phyloP scores from a whole-genome alignment of 2,329 filamentous ascomycete species.

The Dryadomyces quercivorus region DNA sequence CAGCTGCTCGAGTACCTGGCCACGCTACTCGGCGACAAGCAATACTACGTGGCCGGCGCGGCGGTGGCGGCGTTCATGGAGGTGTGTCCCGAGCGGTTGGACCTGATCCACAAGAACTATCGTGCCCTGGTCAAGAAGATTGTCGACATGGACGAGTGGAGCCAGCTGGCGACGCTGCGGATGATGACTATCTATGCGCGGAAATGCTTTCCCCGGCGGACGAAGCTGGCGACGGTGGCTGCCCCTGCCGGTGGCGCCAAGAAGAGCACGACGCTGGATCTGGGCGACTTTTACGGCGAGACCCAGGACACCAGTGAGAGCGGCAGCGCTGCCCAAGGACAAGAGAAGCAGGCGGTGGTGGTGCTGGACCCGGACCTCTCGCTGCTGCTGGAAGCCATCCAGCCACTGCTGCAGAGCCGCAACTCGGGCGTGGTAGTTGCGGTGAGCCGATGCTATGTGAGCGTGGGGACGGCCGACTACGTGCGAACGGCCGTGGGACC shows the following conservation, averaged over 20 bases:
- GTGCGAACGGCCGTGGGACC: constrained; percentile 68
- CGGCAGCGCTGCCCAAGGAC: constrained; percentile 13
- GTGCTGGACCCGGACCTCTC: constrained; percentile 72
- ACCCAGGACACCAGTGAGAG: constrained; percentile 21
- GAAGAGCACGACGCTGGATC: constrained; percentile 30
- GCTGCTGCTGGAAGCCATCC: constrained; percentile 66
- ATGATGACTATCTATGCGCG: constrained; percentile 78
- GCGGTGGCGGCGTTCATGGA: constrained; percentile 84
- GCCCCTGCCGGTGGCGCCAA: neutral
- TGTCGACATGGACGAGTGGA: constrained; percentile 99
- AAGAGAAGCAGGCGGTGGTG: constrained; percentile 38
- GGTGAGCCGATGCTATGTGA: constrained; percentile 72
- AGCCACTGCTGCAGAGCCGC: constrained; percentile 77
- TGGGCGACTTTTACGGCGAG: constrained; percentile 77
- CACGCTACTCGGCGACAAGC: constrained; percentile 72
- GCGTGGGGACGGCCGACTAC: constrained; percentile 70
- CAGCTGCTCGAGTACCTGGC: constrained; percentile 75
- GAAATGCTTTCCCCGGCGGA: constrained; percentile 70
- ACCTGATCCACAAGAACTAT: constrained; percentile 86
- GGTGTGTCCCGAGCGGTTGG: constrained; percentile 75
- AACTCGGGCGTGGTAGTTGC: constrained; percentile 89
- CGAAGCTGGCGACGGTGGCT: constrained; percentile 28
- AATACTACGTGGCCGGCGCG: constrained; percentile 93
- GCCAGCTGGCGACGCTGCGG: constrained; percentile 70
- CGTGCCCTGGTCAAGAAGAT: constrained; percentile 74